Percentiles rank a stretch among this genome's conserved stretches.
Conservation (phyloP, 2,329 filamentous ascomycete species). For the Sarocladium strictum region DNA sequence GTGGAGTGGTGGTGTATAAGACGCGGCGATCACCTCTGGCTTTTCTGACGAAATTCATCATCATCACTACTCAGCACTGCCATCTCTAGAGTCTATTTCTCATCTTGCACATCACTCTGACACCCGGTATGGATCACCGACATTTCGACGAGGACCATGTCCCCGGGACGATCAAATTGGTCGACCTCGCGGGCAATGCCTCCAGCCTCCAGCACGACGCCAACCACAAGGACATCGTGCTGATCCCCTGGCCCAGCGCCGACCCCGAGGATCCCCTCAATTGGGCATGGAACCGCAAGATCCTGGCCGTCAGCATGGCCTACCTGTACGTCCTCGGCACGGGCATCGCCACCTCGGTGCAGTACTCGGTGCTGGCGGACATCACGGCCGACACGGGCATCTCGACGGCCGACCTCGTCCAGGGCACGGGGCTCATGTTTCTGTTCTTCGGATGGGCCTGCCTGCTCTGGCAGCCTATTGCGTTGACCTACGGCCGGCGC, state of each 20-base stretch:
- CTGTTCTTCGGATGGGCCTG: conserved; percentile 44
- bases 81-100: no score
- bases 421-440: conserved; percentile 47
- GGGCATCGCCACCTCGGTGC: conserved; percentile 50
- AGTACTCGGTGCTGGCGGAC: conserved; percentile 43
- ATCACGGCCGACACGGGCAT: conserved; percentile 45
- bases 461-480: conserved; percentile 46
- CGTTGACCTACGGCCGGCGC: conserved; percentile 45
- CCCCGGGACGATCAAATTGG: conserved; percentile 34
- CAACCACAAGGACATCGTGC: conserved; percentile 33
- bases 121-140: not conserved
- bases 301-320: conserved; percentile 45
- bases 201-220: conserved; percentile 23
- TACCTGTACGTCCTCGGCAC: conserved; percentile 49
- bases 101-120: not conserved
- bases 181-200: conserved; percentile 29
- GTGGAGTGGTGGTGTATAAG: not conserved
- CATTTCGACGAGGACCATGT: conserved; percentile 13
- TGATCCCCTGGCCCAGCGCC: conserved; percentile 46
- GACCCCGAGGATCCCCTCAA: conserved; percentile 48
- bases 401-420: conserved; percentile 32
- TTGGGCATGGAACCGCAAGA: conserved; percentile 40
- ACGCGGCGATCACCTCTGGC: not conserved
- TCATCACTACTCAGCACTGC: no score
- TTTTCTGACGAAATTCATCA: no score